Conservation (phyloP, 306 rosid genomes). For the Gastrolobium bilobum region DNA sequence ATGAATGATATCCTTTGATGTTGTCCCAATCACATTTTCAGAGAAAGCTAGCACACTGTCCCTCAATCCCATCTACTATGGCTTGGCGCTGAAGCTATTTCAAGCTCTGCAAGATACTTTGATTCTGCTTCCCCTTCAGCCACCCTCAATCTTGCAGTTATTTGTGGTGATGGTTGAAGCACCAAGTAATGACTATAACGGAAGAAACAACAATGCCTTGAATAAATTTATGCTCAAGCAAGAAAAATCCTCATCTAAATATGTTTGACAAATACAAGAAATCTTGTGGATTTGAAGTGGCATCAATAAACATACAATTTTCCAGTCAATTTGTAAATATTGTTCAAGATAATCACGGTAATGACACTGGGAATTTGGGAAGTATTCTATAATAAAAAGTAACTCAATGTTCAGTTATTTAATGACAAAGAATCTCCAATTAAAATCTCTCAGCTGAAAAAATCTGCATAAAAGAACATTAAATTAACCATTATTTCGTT, state of each 20-base stretch:
- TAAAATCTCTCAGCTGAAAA: too few relatives aligned
- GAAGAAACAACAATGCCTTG: too few relatives aligned
- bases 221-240: not conserved
- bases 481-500: too few relatives aligned
- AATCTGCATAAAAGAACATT: too few relatives aligned
- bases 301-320: too few relatives aligned
- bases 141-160: constrained; percentile 86
- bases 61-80: constrained; percentile 81
- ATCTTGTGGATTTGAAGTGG: not conserved
- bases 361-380: too few relatives aligned
- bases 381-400: too few relatives aligned
- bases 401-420: too few relatives aligned
- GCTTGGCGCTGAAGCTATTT: constrained; percentile 89
- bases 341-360: too few relatives aligned
- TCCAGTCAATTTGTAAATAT: too few relatives aligned
- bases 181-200: constrained; percentile 16
- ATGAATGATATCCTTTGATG: constrained; percentile 77
- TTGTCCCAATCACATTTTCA: constrained; percentile 81
- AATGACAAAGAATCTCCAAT: too few relatives aligned
- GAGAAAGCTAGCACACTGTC: constrained; percentile 88
- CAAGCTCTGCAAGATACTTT: constrained; percentile 83
- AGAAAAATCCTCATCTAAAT: not conserved
- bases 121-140: constrained; percentile 95
- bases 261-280: not conserved
- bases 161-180: not conserved